A percentile compares a stretch with the other conserved stretches of the same genome.
Conservation (phyloP, 2,329 filamentous ascomycete genomes). For the Fusarium sublunatum region DNA sequence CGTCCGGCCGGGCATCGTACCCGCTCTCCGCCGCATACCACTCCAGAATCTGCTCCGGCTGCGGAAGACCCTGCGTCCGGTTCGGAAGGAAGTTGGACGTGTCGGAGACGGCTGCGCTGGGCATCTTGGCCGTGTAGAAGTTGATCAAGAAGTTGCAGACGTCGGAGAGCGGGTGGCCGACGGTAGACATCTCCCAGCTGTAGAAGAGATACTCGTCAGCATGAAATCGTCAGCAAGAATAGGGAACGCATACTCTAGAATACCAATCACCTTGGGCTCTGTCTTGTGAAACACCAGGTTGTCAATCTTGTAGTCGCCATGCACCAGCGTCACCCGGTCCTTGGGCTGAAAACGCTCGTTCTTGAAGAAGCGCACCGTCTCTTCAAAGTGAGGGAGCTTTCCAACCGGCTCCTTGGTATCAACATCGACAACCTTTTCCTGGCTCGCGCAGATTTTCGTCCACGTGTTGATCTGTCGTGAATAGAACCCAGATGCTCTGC, state of each 20-base stretch:
- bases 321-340: constrained; percentile 83
- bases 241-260: constrained; percentile 74
- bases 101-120: constrained; percentile 43
- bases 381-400: constrained; percentile 83
- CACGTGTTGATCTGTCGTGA: constrained; percentile 87
- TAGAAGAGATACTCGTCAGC: constrained; percentile 14
- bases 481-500: constrained; percentile 82
- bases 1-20: constrained; percentile 73
- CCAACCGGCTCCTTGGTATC: constrained; percentile 83
- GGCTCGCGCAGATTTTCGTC: constrained; percentile 78
- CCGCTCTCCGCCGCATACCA: constrained; percentile 66
- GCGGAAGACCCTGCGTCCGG: constrained; percentile 71
- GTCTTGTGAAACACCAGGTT: constrained; percentile 91
- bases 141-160: constrained; percentile 77
- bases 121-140: constrained; percentile 52
- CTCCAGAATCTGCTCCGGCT: constrained; percentile 54
- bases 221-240: not conserved
- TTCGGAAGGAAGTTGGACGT: constrained; percentile 69
- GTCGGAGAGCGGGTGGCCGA: constrained; percentile 95
- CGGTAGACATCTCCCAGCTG: constrained; percentile 96
- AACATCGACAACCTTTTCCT: constrained; percentile 79
- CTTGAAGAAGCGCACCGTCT: constrained; percentile 82
- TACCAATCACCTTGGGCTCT: constrained; percentile 87
- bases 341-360: constrained; percentile 75
- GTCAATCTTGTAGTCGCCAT: constrained; percentile 97